Base-by-base conservation (phyloP, 2,329 filamentous ascomycete species). In the Scedosporium boydii region DNA sequence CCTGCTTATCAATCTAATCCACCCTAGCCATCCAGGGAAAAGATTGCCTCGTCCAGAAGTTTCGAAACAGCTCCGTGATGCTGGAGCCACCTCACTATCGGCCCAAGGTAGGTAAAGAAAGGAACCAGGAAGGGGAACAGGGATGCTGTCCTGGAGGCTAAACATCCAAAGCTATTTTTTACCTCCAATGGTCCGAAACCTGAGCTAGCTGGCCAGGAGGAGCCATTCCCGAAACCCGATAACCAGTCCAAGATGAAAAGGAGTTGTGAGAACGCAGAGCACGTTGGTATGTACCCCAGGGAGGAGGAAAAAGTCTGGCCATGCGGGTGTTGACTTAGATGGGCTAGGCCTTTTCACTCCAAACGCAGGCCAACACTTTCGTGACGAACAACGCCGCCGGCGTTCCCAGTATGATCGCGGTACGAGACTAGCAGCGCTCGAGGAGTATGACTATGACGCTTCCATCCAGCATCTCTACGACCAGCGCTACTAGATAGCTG, bases 21-120 rank as follows among this genome's bases (percentile, higher is more conserved):
- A 70, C 62, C 9, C 12, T 21, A 92, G 89, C 93, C 12, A 93
- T 96, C 64, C 95, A 99, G 77, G 95, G 95, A 56, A 88, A 89
- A 66, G 92, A 96, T 70, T 93, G 91, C 66, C 81, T 98, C 0
- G 85, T 97, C 6, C 90, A 96, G 73, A 97, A 98, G 72, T 99
- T 99, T 71, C 87, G 95, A 42, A 99, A 99, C 77, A 96, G 91
- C 46, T 93, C 91, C 0, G 92, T 99, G 34, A 97, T 98, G 91
- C 80, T 93, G 0, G 93, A 98, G 75, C 84, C 87, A 10, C 80
- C 85, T 0, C 86, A 88, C 60, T 96, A 91, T 69, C 87, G 91
- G 0, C 95, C 95, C 0, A 96, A 96, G 81, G 89, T 92, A 73
- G 7, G 29, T 34, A 34, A 34, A 67, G 71, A 64, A 6, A 5